Evolutionary conservation across 176 grass and related monocot species (phyloP).

Genomic region (Oryza punctata): DNA sequence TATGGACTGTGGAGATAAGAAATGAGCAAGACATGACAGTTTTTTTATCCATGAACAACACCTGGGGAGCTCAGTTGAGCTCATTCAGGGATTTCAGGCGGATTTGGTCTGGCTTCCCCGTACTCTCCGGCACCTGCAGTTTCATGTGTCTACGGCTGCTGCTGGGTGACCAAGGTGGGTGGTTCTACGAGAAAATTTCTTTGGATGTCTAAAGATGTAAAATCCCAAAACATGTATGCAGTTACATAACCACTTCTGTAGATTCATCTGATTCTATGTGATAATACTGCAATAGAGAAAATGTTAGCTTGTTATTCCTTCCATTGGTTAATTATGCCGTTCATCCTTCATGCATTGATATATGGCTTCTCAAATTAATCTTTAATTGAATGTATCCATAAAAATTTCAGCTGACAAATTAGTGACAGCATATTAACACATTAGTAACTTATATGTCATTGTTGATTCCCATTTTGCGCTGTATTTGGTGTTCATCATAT

Average conservation of each 20-base stretch:
- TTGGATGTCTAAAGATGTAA: not conserved
- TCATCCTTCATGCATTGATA: too few species aligned
- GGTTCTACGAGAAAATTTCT: not conserved
- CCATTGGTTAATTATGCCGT: too few species aligned
- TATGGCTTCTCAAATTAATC: too few species aligned
- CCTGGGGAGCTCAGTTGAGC: not conserved
- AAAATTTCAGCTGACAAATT: not conserved
- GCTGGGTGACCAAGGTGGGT: not conserved
- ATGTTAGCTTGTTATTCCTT: too few species aligned
- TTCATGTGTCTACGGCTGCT: not conserved
- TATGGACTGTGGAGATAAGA: not conserved
- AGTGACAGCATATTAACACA: not conserved
- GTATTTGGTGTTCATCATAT: not conserved
- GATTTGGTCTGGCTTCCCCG: not conserved
- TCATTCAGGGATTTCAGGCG: not conserved
- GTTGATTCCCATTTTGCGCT: not conserved
- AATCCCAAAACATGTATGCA: not conserved
- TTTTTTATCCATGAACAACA: not conserved
- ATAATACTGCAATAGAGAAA: too few species aligned
- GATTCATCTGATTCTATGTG: not conserved
- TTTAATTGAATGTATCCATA: too few species aligned
- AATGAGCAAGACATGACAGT: too few species aligned
- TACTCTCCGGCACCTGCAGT: not conserved
- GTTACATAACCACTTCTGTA: not conserved
- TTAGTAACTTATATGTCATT: not conserved